These are phyloP conservation scores for Suillus subalutaceus DNA, from an alignment of 768 basidiomycete species.

Conservation along the genomic window DNA sequence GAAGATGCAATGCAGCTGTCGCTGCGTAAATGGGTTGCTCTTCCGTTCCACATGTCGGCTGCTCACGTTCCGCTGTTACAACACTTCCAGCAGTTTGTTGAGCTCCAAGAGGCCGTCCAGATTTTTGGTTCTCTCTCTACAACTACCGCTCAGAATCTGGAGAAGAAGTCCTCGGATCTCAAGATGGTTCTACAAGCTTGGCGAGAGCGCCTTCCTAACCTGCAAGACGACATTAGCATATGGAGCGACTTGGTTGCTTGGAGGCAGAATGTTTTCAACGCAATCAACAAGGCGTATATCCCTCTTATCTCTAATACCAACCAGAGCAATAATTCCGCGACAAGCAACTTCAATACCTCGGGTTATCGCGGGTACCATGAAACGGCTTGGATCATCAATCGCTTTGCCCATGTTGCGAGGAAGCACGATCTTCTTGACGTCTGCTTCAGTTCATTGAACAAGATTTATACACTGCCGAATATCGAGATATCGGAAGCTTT, in stretches of 20 bases:
- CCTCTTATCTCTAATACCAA: slow-evolving; percentile 75
- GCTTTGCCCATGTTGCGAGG: slow-evolving; percentile 97
- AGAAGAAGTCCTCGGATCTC: slow-evolving; percentile 92
- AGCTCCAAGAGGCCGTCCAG: slow-evolving; percentile 92
- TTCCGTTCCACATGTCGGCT: slow-evolving; percentile 85
- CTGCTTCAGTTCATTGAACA: slow-evolving; percentile 91
- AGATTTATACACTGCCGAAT: slow-evolving; percentile 98
- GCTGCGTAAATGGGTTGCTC: slow-evolving; percentile 91
- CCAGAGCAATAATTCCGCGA: slow-evolving; percentile 51
- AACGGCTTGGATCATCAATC: slow-evolving; percentile 99
- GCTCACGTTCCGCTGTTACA: slow-evolving; percentile 94
- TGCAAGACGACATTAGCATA: slow-evolving; percentile 96
- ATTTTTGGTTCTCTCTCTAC: slow-evolving; percentile 90
- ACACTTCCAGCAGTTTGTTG: slow-evolving; percentile 99
- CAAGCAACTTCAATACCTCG: slow-evolving; percentile 72
- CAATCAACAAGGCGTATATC: slow-evolving; percentile 95
- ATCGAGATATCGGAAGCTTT: slow-evolving; percentile 99
- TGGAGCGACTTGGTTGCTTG: slow-evolving; percentile 99
- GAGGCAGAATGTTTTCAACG: slow-evolving; percentile 97
- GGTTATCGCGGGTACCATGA: slow-evolving; percentile 98
- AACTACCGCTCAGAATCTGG: slow-evolving; percentile 86
- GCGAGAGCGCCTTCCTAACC: slow-evolving; percentile 94
- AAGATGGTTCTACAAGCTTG: slow-evolving; percentile 97
- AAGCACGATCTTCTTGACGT: slow-evolving; percentile 97
- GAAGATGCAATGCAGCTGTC: slow-evolving; percentile 98